Conservation (phyloP, 2,329 filamentous ascomycete genomes). For the Tricladium varicosporioides region DNA sequence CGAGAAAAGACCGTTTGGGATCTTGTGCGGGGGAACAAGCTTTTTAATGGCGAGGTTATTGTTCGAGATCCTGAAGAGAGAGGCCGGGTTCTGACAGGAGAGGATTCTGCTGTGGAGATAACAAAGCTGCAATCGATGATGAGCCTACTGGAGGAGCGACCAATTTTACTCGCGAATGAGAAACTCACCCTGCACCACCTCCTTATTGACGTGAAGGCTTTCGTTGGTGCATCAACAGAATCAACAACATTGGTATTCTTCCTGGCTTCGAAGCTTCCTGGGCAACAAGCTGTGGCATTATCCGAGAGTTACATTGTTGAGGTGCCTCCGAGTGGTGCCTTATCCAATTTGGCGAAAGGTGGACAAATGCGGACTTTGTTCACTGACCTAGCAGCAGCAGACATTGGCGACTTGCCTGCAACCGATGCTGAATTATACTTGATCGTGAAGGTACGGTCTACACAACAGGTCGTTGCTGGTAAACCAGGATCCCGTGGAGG, state of each 20-base stretch:
- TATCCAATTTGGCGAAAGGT: conserved; percentile 62
- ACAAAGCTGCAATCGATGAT: conserved; percentile 92
- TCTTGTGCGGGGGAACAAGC: conserved; percentile 88
- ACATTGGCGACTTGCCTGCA: conserved; percentile 56
- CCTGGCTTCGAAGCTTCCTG: conserved; percentile 69
- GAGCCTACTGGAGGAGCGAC: conserved; percentile 87
- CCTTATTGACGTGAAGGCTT: conserved; percentile 78
- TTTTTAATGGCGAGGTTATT: conserved; percentile 90
- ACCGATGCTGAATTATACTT: conserved; percentile 76
- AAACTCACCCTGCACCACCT: conserved; percentile 75
- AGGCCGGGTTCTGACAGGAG: conserved; percentile 82
- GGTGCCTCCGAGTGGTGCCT: conserved; percentile 70
- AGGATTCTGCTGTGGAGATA: conserved; percentile 90
- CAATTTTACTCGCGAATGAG: conserved; percentile 64
- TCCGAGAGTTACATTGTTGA: conserved; percentile 84
- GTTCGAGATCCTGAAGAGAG: conserved; percentile 83
- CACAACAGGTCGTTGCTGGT: conserved; percentile 26
- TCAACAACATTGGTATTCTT: conserved; percentile 75
- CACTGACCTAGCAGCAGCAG: conserved; percentile 65
- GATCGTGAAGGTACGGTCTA: conserved; percentile 67
- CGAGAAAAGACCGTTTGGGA: conserved; percentile 95
- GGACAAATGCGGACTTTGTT: conserved; percentile 81
- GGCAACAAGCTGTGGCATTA: conserved; percentile 61
- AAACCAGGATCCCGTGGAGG: conserved; percentile 29
- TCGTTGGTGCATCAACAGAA: conserved; percentile 74